Conservation (phyloP, 1,284 basidiomycete genomes). For the Fomitopsis palustris region DNA sequence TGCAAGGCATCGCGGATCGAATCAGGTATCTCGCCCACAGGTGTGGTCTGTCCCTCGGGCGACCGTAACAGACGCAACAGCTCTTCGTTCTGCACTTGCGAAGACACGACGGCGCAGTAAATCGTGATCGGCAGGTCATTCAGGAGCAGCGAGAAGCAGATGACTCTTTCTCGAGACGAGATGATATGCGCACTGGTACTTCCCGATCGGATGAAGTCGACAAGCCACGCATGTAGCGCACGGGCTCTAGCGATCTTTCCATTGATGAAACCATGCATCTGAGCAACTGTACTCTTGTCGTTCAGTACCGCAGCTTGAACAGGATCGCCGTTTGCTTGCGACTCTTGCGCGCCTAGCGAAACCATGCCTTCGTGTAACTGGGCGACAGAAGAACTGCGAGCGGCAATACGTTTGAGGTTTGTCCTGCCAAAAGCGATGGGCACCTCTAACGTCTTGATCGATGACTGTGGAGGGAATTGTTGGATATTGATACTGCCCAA, state of each 20-base stretch:
- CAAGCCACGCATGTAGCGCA: conserved; percentile 54
- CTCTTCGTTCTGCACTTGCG: conserved; percentile 47
- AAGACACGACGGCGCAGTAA: conserved; percentile 61
- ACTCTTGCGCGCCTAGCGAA: conserved; percentile 43
- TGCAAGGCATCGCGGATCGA: conserved; percentile 47
- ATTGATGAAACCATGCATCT: conserved; percentile 65
- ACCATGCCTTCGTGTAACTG: conserved; percentile 34
- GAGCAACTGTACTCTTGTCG: conserved; percentile 62
- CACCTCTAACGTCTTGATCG: conserved; percentile 46
- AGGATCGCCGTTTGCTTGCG: conserved; percentile 45
- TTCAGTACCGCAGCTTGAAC: conserved; percentile 59
- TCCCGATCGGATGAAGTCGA: conserved; percentile 43
- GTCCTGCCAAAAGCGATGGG: conserved; percentile 49
- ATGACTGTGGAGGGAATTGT: conserved; percentile 26
- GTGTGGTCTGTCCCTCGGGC: conserved; percentile 42
- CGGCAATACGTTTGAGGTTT: conserved; percentile 30
- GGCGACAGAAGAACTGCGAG: conserved; percentile 41
- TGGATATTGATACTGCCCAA: conserved; percentile 44
- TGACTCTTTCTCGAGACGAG: conserved; percentile 49
- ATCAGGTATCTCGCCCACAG: conserved; percentile 47
- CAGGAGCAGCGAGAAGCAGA: conserved; percentile 54
- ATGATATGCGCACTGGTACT: conserved; percentile 41
- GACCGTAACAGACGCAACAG: conserved; percentile 45
- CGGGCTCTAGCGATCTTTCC: conserved; percentile 61
- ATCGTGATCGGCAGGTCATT: conserved; percentile 55